phyloP scores from a whole-genome alignment of 441 rosid species.

The Euphorbia schlechtendalii region DNA sequence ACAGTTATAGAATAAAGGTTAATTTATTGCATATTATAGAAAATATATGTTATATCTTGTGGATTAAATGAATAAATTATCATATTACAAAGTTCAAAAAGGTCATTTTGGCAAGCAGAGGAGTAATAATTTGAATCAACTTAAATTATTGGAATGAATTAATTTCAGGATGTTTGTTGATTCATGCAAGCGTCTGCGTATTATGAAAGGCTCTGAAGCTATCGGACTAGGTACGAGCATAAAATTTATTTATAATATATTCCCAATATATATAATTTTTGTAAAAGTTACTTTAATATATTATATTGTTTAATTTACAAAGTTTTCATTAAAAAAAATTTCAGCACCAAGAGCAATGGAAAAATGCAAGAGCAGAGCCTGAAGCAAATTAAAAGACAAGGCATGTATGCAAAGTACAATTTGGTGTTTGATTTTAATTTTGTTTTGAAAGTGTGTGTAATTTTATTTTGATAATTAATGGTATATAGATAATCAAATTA shows the following conservation, averaged over 20 bases:
- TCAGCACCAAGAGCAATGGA: constrained; percentile 96
- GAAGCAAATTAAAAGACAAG: constrained; percentile 22
- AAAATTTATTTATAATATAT: not conserved
- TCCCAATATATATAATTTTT: not conserved
- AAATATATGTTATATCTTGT: too few relatives aligned
- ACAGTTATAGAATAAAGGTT: too few relatives aligned
- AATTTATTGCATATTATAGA: too few relatives aligned
- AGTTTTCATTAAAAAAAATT: too few relatives aligned
- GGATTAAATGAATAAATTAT: too few relatives aligned
- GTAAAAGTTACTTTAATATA: too few relatives aligned
- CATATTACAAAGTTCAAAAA: too few relatives aligned
- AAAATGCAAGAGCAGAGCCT: constrained; percentile 86
- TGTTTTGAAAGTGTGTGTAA: constrained; percentile 29
- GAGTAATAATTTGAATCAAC: too few relatives aligned
- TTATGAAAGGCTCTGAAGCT: constrained; percentile 80
- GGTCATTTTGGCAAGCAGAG: too few relatives aligned
- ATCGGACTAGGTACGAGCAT: constrained; percentile 83
- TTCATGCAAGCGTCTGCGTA: constrained; percentile 74
- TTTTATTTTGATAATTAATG: constrained; percentile 22
- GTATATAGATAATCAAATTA: constrained; percentile 42
- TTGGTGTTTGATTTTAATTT: constrained; percentile 9
- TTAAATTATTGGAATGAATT: too few relatives aligned
- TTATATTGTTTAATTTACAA: too few relatives aligned
- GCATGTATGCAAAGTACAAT: not conserved
- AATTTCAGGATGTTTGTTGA: constrained; percentile 55